Percentiles rank a stretch among this genome's conserved stretches.
Evolutionary conservation across 106 monocot species (phyloP).

Genomic region (Phalaenopsis aphrodite): DNA sequence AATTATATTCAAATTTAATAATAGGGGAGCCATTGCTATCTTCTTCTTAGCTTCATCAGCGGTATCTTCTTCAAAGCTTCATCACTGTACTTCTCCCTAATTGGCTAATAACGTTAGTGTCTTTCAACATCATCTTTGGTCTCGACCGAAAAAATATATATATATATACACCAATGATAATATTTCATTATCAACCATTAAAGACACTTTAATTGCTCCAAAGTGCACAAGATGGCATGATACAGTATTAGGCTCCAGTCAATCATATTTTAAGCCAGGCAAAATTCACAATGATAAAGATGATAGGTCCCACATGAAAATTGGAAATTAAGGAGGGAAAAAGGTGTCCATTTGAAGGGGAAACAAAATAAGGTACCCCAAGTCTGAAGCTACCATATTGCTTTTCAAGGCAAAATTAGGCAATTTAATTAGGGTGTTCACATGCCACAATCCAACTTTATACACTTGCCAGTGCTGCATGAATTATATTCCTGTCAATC

Average conservation of each 20-base stretch:
- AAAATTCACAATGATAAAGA: constrained; percentile 2
- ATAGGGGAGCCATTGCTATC: too few species aligned
- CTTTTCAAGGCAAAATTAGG: neutral
- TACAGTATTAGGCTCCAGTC: constrained; percentile 1
- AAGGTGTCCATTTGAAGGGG: neutral
- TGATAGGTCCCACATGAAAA: neutral
- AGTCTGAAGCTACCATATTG: neutral
- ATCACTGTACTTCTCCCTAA: neutral
- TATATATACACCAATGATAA: neutral
- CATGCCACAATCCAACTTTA: neutral
- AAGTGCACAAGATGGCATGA: neutral
- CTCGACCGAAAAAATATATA: neutral
- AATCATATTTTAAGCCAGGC: neutral
- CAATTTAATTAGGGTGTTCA: neutral
- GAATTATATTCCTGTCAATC: neutral
- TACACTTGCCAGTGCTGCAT: neutral
- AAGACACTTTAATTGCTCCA: neutral
- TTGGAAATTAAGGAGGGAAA: neutral
- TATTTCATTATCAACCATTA: neutral
- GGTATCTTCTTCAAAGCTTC: too few species aligned
- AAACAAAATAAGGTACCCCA: neutral
- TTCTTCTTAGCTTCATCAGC: too few species aligned
- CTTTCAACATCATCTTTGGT: neutral
- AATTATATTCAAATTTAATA: too few species aligned
- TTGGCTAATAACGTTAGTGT: too few species aligned